Evolutionary conservation across 768 basidiomycete species (phyloP), one percentile per base, ranked within the genome.

Genomic region (Botryobasidium botryosum): DNA sequence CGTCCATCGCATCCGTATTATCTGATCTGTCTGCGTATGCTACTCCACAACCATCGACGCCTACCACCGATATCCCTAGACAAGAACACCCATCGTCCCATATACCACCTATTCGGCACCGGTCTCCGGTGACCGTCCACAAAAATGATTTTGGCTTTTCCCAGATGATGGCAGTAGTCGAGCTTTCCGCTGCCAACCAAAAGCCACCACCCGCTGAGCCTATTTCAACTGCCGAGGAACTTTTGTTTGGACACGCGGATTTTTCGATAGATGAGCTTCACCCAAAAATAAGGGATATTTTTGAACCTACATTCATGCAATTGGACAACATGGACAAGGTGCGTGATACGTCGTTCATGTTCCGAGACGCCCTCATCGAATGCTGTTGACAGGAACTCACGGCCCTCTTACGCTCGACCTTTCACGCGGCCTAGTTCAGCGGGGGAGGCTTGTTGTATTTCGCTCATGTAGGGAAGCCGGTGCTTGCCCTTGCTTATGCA

Each of bases 141-240:
- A 51, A 50, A 49, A 77, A 91, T 55, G 86, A 91, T 58, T 91
- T 91, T 61, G 90, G 90, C 2, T 64, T 92, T 21, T 62, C 72
- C 6, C 70, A 77, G 42, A 88, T 94, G 84, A 70, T 94, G 70
- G 79, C 84, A 21, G 68, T 91, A 35, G 87, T 94, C 45, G 79
- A 88, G 59, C 69, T 71, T 29, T 68, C 69, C 27, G 75, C 74
- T 21, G 56, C 59, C 32, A 27, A 43, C 33, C 65, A 60, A 46
- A 57, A 56, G 40, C 54, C 61, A 33, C 60, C 61, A 31, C 41
- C 53, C 3, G 61, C 64, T n/a, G 51, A 58, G 17, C 64, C 65
- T 1, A 68, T 73, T n/a, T 72, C 79, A 18, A 81, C 83, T 42
- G 78, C 75, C 50, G 53, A 81, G 27, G 54, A 55, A 26, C 43